Evolutionary conservation across 108 stramenopile genomes (phyloP), one percentile per base, ranked within the genome.

Genomic region (Fragilaria crotonensis): DNA sequence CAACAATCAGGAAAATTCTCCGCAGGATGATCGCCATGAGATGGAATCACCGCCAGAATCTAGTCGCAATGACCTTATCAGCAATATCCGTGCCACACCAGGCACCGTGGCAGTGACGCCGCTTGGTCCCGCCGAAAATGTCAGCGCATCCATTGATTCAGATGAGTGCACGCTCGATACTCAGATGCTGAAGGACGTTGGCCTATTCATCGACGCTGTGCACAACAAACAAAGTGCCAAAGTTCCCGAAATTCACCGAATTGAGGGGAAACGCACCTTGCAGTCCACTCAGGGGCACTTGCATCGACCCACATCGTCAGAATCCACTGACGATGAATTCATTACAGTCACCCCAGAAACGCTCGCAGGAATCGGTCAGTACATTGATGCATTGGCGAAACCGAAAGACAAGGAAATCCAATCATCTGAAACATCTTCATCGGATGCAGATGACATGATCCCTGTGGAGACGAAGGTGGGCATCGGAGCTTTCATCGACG

Each of bases 281-380:
- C 7, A 41, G 7, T 14, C 7, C 11, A 14, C 7, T 11, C 11
- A 11, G 14, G 14, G 14, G 7, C 36, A 41, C 14, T 14, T 41
- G 7, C 14, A 7, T 14, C 36, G 14, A 41, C 14, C 7, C 14
- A 14, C 36, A 41, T 41, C 36, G 36, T 7, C 14, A 11, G 60
- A 4, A 27, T 45, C 18, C 77, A 78, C 33, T 60, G 55, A 27
- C 59, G 45, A 45, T 54, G 45, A 36, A 22, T 19, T n/a, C 9
- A 30, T 48, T 31, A 48, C 25, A 17, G 60, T 61, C n/a, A 44
- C 63, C 4, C 72, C 72, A 1, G 53, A 62, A 63, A 67, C 72
- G 5, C 33, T 67, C 23, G 72, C 66, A 25, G 72, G 63, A 49
- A 73, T 73, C 59, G 66, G 60, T 18, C 50, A 33, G 2, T 62